Evolutionary conservation across 257 asterid genomes (phyloP).

Genomic region (Plantago ovata): DNA sequence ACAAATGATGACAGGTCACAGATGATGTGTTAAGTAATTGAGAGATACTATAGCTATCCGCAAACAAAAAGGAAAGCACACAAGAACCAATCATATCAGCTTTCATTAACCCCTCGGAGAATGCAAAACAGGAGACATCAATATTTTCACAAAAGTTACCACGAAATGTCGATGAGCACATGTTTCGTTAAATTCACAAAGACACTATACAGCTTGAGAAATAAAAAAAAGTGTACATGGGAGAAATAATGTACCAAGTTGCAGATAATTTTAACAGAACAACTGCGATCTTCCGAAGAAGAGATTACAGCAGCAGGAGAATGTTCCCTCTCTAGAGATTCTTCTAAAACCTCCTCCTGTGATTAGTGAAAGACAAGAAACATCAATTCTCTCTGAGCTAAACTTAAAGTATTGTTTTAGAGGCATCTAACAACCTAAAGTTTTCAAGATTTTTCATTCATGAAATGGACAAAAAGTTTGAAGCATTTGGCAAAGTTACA

Average conservation of each 20-base stretch:
- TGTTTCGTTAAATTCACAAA: neutral
- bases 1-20: neutral
- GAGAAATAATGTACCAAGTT: constrained; percentile 44
- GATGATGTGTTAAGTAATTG: too few species aligned
- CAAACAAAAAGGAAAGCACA: neutral
- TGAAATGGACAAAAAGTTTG: too few species aligned
- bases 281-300: constrained; percentile 30
- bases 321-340: constrained; percentile 20
- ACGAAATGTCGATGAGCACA: neutral
- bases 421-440: neutral
- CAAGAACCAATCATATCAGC: neutral
- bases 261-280: constrained; percentile 43
- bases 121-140: too few species aligned
- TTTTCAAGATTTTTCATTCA: too few species aligned
- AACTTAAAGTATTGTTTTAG: neutral
- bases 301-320: constrained; percentile 19
- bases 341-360: constrained; percentile 38
- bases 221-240: neutral
- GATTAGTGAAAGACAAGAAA: constrained; percentile 8
- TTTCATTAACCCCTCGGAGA: too few species aligned
- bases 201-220: neutral
- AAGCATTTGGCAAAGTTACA: too few species aligned
- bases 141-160: neutral
- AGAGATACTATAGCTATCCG: neutral
- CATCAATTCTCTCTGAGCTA: neutral